Base-by-base conservation (phyloP, 495 filamentous ascomycete species). In the Symbiotaphrina buchneri region DNA sequence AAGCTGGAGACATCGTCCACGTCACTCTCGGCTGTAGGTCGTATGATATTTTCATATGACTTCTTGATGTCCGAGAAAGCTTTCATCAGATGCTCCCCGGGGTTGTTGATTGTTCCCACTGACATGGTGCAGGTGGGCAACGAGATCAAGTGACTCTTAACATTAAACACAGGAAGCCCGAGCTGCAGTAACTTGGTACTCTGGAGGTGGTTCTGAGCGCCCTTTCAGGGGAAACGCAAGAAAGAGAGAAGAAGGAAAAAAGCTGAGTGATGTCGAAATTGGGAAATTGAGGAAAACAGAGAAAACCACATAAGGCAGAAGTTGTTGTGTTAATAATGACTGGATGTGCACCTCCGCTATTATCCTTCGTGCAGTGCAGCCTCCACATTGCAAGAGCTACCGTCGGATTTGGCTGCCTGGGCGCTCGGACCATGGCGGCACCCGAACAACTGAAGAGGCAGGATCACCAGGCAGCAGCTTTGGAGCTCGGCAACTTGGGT, bases 31-130 rank as follows among this genome's bases (percentile, higher is more conserved):
- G 55, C 59, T 40, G 68, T 74, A 62, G 71, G 70, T 13, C 74
- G 76, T 34, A 74, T 76, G 39, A 81, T 68, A 40, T 74, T 79
- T 47, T 83, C 76, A 50, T 75, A 83, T 10, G 76, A 82, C 31
- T 71, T 75, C 46, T 93, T 93, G 28, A 81, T 85, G 53, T 93
- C 81, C 40, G 80, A 76, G 51, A 91, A 93, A 41, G 91, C 65
- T 50, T 85, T 74, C 29, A 81, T 87, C 23, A 93, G 62, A 38
- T 80, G 71, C 36, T 74, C 65, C 47, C 71, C 54, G 31, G 63
- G 55, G 45, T 60, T 44, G 40, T 56, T 51, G 28, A 59, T 44
- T 43, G 49, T 48, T 32, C 53, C 50, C 40, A 41, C 22, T 25
- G 22, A 25, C 22, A 25, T 25, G 22, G 22, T 25, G 22, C 29